phyloP scores from a whole-genome alignment of 306 rosid species.

The Geum urbanum region DNA sequence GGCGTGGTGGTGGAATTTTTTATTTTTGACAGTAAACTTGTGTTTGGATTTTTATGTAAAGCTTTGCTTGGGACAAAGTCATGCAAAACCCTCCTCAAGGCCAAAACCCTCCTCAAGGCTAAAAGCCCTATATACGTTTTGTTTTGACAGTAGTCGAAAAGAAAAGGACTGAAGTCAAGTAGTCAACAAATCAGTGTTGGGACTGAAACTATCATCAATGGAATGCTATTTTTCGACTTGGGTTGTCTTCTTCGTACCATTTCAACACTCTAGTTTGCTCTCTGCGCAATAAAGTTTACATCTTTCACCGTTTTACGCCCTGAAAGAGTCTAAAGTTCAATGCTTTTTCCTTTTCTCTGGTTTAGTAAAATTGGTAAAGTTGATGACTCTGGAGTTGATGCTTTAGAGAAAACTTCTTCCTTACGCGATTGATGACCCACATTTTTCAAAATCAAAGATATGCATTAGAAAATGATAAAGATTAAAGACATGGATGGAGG shows the following conservation, averaged over 20 bases:
- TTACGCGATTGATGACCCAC: conserved; percentile 47
- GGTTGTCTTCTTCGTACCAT: neutral
- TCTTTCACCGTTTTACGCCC: conserved; percentile 9
- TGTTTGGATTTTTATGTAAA: no score
- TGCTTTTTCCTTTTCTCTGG: conserved; percentile 2
- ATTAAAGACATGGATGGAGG: conserved; percentile 20
- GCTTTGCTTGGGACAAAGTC: conserved; percentile 15
- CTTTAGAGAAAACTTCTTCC: conserved; percentile 58
- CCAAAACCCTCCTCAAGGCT: no score
- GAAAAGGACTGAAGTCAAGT: conserved; percentile 3
- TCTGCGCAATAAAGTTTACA: neutral
- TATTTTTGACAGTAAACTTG: no score
- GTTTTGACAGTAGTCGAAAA: conserved; percentile 25
- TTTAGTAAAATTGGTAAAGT: conserved; percentile 11
- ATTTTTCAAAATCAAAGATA: conserved; percentile 26
- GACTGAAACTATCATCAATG: neutral
- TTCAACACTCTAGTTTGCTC: neutral
- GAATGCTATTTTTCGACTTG: neutral
- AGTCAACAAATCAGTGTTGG: neutral
- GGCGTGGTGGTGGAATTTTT: neutral
- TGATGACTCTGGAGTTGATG: conserved; percentile 46
- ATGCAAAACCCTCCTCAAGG: no score
- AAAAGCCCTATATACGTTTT: conserved; percentile 19
- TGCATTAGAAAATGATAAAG: conserved; percentile 33
- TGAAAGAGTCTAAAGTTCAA: conserved; percentile 7